Conservation (phyloP, 306 rosid genomes). For the Vigna unguiculata region DNA sequence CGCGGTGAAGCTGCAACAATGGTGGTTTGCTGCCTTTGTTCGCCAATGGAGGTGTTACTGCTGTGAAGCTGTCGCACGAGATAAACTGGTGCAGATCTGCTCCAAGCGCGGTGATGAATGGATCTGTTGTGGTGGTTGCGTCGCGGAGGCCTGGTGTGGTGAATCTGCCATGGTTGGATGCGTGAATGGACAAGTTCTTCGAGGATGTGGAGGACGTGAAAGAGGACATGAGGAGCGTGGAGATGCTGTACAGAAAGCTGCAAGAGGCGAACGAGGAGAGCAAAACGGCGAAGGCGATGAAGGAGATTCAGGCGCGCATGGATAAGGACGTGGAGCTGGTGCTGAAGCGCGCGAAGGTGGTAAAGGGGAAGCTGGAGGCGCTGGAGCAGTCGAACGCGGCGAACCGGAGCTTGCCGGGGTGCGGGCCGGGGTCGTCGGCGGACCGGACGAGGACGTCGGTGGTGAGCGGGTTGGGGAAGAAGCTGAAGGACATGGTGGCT, state of each 20-base stretch:
- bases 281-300: conserved; percentile 76
- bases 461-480: conserved; percentile 85
- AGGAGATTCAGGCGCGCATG: conserved; percentile 68
- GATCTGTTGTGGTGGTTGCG: too few relatives aligned
- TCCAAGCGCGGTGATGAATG: too few relatives aligned
- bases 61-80: too few relatives aligned
- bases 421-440: conserved; percentile 89
- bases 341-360: conserved; percentile 64
- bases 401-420: conserved; percentile 67
- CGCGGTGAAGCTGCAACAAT: too few relatives aligned
- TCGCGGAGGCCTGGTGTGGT: too few relatives aligned
- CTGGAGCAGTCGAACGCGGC: conserved; percentile 71
- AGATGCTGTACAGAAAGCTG: conserved; percentile 63
- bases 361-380: conserved; percentile 75
- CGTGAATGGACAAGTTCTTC: conserved; percentile 78
- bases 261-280: conserved; percentile 78
- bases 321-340: conserved; percentile 73
- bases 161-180: too few relatives aligned
- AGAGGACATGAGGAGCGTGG: conserved; percentile 73
- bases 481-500: conserved; percentile 80
- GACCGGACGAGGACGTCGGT: conserved; percentile 87
- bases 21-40: too few relatives aligned
- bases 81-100: too few relatives aligned
- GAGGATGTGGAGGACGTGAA: conserved; percentile 85
- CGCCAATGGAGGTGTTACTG: too few relatives aligned